Evolutionary conservation across 306 rosid genomes (phyloP), one percentile per base, ranked within the genome.

Genomic region (Carpinus fangiana): DNA sequence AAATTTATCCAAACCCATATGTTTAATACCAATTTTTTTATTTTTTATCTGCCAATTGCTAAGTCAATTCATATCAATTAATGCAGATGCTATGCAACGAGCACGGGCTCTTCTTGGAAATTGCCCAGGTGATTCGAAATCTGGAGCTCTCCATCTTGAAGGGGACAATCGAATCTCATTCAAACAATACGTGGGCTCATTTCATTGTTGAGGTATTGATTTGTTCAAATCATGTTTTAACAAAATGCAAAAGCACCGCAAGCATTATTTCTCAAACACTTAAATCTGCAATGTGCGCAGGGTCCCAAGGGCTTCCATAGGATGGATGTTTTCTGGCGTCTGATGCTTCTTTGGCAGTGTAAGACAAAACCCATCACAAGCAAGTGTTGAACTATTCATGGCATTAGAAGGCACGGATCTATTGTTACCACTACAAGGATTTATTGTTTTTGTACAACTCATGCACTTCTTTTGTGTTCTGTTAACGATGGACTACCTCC

Each of bases 271-370:
- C 45, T 76, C 56, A 16, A 26, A 68, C 46, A 17, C 53, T 20
- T 20, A 47, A 43, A 1, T 51, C 31, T 26, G 4, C 34, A 17
- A 36, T 66, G 41, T 72, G 78, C 36, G 50, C 87, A 95, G 98
- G 93, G 81, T 78, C 88, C 93, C 11, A 88, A 88, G 80, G 97
- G 98, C 3, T 92, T 95, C 68, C 97, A 90, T 86, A 90, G 98
- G 67, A 88, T 88, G 96, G 97, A 95, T 70, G 74, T 95, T 51
- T 86, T 92, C 71, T 91, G 97, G 84, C 98, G 97, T 43, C 86
- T 95, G 26, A 78, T 95, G 82, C 97, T 91, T 87, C 91, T 95
- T 78, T 78, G 91, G 80, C 98, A 92, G 88, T 85, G 84, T 68
- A 86, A 84, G 76, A 82, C 80, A 57, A 84, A 81, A 34, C 79